Conservation (phyloP, 2,329 filamentous ascomycete species). For the Aspergillus hortae region DNA sequence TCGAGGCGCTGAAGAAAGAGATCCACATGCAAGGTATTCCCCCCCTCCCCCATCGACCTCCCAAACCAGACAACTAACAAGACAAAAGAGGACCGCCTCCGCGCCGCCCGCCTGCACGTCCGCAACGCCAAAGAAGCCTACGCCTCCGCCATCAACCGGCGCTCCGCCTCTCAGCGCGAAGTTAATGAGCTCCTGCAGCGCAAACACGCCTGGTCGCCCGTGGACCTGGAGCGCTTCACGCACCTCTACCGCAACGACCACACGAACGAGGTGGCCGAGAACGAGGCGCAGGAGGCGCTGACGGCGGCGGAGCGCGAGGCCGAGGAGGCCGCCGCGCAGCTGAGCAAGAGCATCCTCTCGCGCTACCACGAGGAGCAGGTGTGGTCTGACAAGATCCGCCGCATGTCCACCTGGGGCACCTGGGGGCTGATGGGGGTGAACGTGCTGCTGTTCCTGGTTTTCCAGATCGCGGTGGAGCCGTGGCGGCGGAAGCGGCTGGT, state of each 20-base stretch:
- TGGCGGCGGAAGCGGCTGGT: conserved; percentile 82
- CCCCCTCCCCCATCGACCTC: not conserved
- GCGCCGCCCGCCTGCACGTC: conserved; percentile 59
- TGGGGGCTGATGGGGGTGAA: conserved; percentile 98
- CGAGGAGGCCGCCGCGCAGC: conserved; percentile 68
- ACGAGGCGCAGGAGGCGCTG: conserved; percentile 66
- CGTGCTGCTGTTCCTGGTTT: conserved; percentile 78
- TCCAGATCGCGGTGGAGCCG: conserved; percentile 87
- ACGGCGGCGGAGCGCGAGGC: conserved; percentile 74
- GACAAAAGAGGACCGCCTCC: conserved; percentile 50
- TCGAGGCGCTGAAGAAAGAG: conserved; percentile 76
- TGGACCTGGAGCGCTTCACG: conserved; percentile 92
- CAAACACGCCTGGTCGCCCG: conserved; percentile 85
- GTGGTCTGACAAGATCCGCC: conserved; percentile 94
- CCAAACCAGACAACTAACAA: not conserved
- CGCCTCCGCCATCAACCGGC: conserved; percentile 76
- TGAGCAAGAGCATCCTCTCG: conserved; percentile 80
- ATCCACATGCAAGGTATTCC: conserved; percentile 64
- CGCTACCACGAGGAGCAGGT: conserved; percentile 99
- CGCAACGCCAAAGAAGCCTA: conserved; percentile 70
- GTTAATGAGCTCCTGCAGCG: conserved; percentile 90
- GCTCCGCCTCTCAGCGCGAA: conserved; percentile 88
- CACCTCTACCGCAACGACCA: conserved; percentile 88
- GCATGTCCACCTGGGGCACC: conserved; percentile 97
- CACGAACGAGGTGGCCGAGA: conserved; percentile 81